These are phyloP conservation scores for Sporothrix brunneoviolacea DNA, from an alignment of 2,329 filamentous ascomycete species.

Conservation along the genomic window DNA sequence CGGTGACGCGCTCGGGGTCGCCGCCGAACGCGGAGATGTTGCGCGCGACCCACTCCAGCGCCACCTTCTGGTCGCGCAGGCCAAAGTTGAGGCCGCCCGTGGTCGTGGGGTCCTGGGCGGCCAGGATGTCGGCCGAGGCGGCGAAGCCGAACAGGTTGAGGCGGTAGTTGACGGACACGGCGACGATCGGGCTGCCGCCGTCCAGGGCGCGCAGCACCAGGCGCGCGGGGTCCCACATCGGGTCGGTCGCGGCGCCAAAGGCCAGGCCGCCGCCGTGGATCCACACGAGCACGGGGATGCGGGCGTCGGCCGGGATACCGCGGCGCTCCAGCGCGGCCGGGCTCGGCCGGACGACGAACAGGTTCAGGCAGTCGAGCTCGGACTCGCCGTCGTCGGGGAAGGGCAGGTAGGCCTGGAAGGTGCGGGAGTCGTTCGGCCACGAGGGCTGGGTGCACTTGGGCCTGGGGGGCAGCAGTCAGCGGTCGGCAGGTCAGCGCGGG, in stretches of 20 bases:
- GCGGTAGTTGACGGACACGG: conserved; percentile 14
- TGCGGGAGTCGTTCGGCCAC: not conserved
- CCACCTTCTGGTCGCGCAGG: conserved; percentile 41
- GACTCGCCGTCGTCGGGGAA: conserved; percentile 7
- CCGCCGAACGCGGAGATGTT: conserved; percentile 47
- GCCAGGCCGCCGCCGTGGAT: conserved; percentile 11
- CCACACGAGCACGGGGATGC: conserved; percentile 12
- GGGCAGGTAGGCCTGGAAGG: conserved; percentile 8
- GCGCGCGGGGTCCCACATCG: conserved; percentile 6
- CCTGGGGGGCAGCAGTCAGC: not conserved
- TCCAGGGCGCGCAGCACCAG: conserved; percentile 5
- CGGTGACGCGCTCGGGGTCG: conserved; percentile 39
- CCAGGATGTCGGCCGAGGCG: conserved; percentile 6
- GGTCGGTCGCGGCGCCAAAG: conserved; percentile 5
- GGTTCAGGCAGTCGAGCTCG: conserved; percentile 11
- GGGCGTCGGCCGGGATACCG: not conserved
- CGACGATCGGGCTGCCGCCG: not conserved
- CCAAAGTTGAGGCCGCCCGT: conserved; percentile 37
- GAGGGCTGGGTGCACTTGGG: conserved; percentile 10
- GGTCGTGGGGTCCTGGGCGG: not conserved
- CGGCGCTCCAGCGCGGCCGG: not conserved
- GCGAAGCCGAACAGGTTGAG: conserved; percentile 10
- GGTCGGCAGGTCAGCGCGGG: too few species aligned
- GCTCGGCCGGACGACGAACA: conserved; percentile 8
- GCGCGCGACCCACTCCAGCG: conserved; percentile 44